phyloP scores from a whole-genome alignment of 495 filamentous ascomycete species.

The Chaetomidium leptoderma region DNA sequence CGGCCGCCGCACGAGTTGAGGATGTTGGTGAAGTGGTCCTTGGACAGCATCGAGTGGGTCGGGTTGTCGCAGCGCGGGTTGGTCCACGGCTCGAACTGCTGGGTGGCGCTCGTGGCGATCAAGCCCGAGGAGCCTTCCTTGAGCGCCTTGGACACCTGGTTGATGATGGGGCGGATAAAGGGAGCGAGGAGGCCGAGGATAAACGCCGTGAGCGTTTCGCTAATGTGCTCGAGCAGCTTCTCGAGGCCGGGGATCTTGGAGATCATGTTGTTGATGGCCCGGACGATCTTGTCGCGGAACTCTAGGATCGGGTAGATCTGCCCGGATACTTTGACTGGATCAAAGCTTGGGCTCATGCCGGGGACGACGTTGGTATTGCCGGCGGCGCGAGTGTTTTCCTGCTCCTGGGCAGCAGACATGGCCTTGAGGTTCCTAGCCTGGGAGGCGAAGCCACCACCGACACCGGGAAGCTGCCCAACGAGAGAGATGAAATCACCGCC shows the following conservation, averaged over 20 bases:
- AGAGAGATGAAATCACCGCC: conserved; percentile 61
- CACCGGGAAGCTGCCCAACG: conserved; percentile 72
- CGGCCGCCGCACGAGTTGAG: conserved; percentile 84
- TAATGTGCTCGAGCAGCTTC: conserved; percentile 79
- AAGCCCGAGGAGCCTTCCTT: conserved; percentile 79
- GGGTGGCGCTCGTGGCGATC: conserved; percentile 71
- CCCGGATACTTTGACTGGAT: conserved; percentile 71
- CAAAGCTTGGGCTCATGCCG: conserved; percentile 69
- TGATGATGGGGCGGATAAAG: conserved; percentile 86
- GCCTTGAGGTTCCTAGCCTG: conserved; percentile 75
- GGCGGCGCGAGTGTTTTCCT: conserved; percentile 46
- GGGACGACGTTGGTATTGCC: conserved; percentile 50
- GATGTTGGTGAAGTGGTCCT: conserved; percentile 94
- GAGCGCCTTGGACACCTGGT: conserved; percentile 71
- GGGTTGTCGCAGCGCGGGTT: conserved; percentile 82
- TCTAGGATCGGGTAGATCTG: conserved; percentile 93
- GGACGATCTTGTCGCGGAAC: conserved; percentile 90
- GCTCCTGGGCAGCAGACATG: conserved; percentile 68
- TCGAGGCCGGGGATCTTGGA: conserved; percentile 91
- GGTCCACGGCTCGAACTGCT: conserved; percentile 89
- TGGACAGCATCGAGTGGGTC: conserved; percentile 90
- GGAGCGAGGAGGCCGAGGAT: conserved; percentile 84
- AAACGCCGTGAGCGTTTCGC: conserved; percentile 85
- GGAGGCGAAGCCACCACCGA: conserved; percentile 62
- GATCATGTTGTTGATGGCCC: conserved; percentile 72